Base-by-base conservation (phyloP, 2,329 filamentous ascomycete species). In the Macrophomina tecta region DNA sequence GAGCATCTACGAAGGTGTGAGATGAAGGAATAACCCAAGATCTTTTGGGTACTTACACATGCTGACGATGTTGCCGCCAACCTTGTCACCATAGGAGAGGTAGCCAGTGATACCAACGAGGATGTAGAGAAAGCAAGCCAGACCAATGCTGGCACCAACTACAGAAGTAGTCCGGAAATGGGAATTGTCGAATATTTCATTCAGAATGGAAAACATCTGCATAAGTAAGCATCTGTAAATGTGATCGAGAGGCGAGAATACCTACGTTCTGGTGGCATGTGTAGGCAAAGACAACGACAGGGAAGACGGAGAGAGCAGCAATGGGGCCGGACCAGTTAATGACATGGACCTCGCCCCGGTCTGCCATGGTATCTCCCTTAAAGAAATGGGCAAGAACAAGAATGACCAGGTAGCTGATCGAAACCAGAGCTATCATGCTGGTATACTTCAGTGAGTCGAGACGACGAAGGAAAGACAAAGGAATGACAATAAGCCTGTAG, bases 251-350 rank as follows among this genome's bases (percentile, higher is more conserved):
- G 11, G 14, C 45, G 40, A 9, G 16, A 5, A 7, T 16, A 75
- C 87, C 71, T 81, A 95, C 92, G 77, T 99, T 99, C 75, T 99
- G 95, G 79, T 99, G 95, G 77, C 95, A 99, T 1, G 95, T 99
- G 78, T 98, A 99, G n/a, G 94, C 95, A 83, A 99, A 99, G 2
- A 99, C 92, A 66, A 98, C 94, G 64, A 99, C 93, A 0, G 95
- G 95, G 70, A 99, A 88, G 69, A 91, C 94, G 72, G 92, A 93
- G 64, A 99, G 83, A 6, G 91, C 89, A 42, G 91, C 87, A 9
- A 97, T 84, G 3, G 92, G 85, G 7, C 94, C 92, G 51, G 89
- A 90, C 90, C 93, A 97, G 69, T 87, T 82, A 69, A 97, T 84
- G 36, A 93, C 82, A 58, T 91, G 88, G 68, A 99, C 88, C 9